Base-by-base conservation (phyloP, 257 asterid species). In the Ligustrum vulgare region DNA sequence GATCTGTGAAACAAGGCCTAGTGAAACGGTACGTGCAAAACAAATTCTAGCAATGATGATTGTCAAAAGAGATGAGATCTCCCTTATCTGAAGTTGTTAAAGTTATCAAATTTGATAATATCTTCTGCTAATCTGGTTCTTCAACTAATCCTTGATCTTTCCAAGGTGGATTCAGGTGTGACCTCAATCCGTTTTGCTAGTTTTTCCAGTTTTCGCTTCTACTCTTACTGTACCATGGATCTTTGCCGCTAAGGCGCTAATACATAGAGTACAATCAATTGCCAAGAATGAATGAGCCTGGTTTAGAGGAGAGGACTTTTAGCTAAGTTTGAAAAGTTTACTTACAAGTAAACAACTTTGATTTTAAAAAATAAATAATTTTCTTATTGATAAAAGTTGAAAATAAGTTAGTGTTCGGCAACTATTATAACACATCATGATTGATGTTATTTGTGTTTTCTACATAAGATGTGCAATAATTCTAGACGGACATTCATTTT, bases 21-120 rank as follows among this genome's bases (percentile, higher is more conserved):
- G n/a, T n/a, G n/a, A n/a, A 83, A 88, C 96, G 2, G 91, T 93
- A 96, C 82, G 97, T 36, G 98, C 97, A 35, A 93, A 93, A 67
- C 97, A 93, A 84, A 91, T 93, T 97, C 87, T 93, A 35, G 97
- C 98, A 41, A 93, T 96, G 20, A 91, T 93, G n/a, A n/a, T n/a
- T n/a, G 98, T 91, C 98, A 39, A 96, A 91, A 67, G 98, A 93
- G 91, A 93, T 93, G 84, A 80, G 98, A 73, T 93, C 98, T 71
- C 97, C 98, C 43, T 77, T 93, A 33, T 91, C 97, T 9, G 98
- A 97, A 74, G 98, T 93, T 8, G 94, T 91, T 51, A 87, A 94
- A 88, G 51, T 71, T 86, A 31, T 80, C 84, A 74, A 84, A 82
- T 16, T 86, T 86, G 54, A 86, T 84, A 88, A 20, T 82, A 73